Base-by-base conservation (phyloP, 2,329 filamentous ascomycete species). In the Chrysosporium queenslandicum region DNA sequence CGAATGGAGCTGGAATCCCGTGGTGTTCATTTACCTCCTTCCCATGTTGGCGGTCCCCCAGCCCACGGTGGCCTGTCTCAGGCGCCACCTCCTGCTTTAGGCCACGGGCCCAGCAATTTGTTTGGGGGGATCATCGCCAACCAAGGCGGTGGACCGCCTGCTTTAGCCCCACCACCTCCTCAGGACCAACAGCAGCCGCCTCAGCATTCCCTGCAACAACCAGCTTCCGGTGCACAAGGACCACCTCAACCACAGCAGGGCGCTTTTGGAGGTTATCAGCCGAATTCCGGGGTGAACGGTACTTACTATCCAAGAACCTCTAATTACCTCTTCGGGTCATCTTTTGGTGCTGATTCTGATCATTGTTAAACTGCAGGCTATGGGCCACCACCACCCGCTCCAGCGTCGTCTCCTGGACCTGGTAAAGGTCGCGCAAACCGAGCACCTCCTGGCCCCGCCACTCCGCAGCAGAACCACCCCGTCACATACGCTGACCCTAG, bases 111-210 rank as follows among this genome's bases (percentile, higher is more conserved):
- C 52, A 91, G 86, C 67, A 92, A 94, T 64, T 78, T 97, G 37
- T 97, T 98, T 66, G 89, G 88, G 60, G 89, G 88, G 53, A 95
- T 97, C 66, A 97, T 98, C 87, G 82, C 90, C 52, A 91, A 91
- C 58, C 82, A 83, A 68, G 86, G 84, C 62, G 88, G 91, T 72
- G 86, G 84, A 62, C 88, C 86, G 56, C 86, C 88, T 58, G 87
- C 87, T 55, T 83, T 94, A 60, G 89, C 89, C 58, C 82, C 81
- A 62, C 86, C 86, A 55, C 81, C 80, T 58, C 79, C 80, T 62
- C 82, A 83, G 69, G 78, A 84, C 61, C 81, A 83, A 65, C 78
- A 78, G 57, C 74, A 75, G 60, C 73, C 73, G 68, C 69, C 72
- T 60, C 76, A 76, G 56, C 80, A 81, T 69, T 76, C 80, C 61